A percentile compares a stretch with the other conserved stretches of the same genome.
Conservation (phyloP, 352 stramenopile genomes). For the Albugo candida region DNA sequence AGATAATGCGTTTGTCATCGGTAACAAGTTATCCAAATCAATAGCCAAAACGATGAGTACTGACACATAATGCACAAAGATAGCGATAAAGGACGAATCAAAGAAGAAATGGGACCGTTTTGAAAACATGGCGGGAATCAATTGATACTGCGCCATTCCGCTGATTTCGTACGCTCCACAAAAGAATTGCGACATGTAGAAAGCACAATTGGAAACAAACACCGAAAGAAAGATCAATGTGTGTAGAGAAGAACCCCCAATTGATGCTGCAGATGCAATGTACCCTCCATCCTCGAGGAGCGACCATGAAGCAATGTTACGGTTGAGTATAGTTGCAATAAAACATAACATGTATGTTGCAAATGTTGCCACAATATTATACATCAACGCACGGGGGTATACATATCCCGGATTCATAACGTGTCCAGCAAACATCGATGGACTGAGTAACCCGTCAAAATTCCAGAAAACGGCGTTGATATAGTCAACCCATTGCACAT, state of each 20-base stretch:
- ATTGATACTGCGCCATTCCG: conserved; percentile 54
- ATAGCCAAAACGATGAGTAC: conserved; percentile 2
- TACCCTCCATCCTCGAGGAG: too few species aligned
- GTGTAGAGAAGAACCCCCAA: too few species aligned
- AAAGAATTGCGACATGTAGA: conserved; percentile 8
- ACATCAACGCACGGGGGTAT: conserved; percentile 74
- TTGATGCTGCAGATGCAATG: too few species aligned
- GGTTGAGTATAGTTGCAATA: too few species aligned
- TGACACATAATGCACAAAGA: background rate
- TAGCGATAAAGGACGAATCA: background rate
- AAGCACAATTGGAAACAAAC: too few species aligned
- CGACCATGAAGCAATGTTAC: too few species aligned
- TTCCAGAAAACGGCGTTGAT: conserved; percentile 94
- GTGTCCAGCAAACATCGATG: conserved; percentile 81
- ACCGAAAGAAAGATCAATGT: too few species aligned
- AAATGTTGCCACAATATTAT: conserved; percentile 42
- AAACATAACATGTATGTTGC: too few species aligned
- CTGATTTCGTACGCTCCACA: conserved; percentile 74
- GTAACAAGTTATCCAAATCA: conserved; percentile 54
- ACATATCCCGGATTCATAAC: conserved; percentile 62
- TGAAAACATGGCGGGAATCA: conserved; percentile 62
- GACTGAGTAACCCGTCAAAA: conserved; percentile 85
- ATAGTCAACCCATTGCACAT: conserved; percentile 8
- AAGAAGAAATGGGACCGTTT: conserved; percentile 15
- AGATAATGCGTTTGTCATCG: conserved; percentile 84